phyloP scores from a whole-genome alignment of 805 yeast species.

The Phaffomyces thermotolerans region DNA sequence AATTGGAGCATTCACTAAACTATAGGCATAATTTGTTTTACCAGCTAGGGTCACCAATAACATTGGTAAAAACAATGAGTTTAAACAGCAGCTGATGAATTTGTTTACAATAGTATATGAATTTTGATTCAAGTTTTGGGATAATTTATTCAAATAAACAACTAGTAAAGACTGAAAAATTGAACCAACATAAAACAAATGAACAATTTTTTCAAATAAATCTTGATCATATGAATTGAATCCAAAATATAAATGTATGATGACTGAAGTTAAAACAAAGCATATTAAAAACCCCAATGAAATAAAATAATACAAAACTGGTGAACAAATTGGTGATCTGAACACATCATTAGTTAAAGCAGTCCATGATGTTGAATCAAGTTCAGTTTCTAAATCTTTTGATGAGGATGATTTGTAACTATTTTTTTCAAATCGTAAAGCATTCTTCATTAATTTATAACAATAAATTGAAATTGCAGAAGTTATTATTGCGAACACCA shows the following conservation, averaged over 20 bases:
- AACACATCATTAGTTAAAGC: constrained; percentile 19
- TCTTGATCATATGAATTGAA: constrained; percentile 3
- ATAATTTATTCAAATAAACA: constrained; percentile 16
- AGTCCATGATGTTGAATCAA: constrained; percentile 21
- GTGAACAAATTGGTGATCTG: constrained; percentile 13
- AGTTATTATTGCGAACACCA: constrained; percentile 15
- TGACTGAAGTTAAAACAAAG: constrained; percentile 5
- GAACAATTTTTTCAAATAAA: background rate
- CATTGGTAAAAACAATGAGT: constrained; percentile 19
- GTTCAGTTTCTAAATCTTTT: constrained; percentile 2
- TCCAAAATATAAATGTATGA: constrained; percentile 9
- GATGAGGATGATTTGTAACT: constrained; percentile 5
- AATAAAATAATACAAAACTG: constrained; percentile 11
- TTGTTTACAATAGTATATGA: background rate
- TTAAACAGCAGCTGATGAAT: constrained; percentile 3
- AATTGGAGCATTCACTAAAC: constrained; percentile 20
- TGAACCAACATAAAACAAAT: constrained; percentile 11
- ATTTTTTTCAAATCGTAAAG: constrained; percentile 14
- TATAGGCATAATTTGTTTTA: constrained; percentile 14
- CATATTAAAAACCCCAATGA: constrained; percentile 16
- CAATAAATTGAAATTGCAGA: constrained; percentile 15
- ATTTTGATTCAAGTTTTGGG: constrained; percentile 8
- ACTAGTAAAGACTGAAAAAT: constrained; percentile 13
- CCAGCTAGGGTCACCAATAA: constrained; percentile 6
- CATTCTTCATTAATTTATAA: constrained; percentile 8